phyloP scores from a whole-genome alignment of 305 asterid genomes.

The Petunia hybrid region DNA sequence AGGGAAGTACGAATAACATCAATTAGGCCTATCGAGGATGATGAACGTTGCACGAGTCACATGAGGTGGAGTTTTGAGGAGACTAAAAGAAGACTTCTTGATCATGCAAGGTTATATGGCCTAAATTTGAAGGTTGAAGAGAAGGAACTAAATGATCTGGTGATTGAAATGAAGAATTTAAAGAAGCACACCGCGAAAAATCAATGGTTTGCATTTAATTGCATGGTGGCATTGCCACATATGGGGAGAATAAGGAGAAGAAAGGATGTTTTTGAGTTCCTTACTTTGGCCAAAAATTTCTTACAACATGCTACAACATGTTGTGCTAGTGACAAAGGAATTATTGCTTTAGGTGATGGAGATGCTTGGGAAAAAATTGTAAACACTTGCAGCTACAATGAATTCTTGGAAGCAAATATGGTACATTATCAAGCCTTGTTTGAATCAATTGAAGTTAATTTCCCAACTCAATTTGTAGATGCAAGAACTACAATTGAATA shows the following conservation, averaged over 20 bases:
- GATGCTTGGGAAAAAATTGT: constrained; percentile 46
- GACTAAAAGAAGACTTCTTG: constrained; percentile 52
- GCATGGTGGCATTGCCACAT: constrained; percentile 76
- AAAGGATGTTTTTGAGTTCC: constrained; percentile 45
- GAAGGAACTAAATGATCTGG: constrained; percentile 43
- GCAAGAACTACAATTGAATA: constrained; percentile 72
- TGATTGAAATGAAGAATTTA: constrained; percentile 42
- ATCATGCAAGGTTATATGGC: constrained; percentile 56
- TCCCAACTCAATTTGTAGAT: constrained; percentile 64
- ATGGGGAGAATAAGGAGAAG: constrained; percentile 59
- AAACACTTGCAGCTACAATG: constrained; percentile 42
- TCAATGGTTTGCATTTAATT: constrained; percentile 70
- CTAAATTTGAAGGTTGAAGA: constrained; percentile 53
- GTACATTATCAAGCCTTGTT: constrained; percentile 59
- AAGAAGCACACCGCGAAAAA: constrained; percentile 38
- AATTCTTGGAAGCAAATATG: constrained; percentile 44
- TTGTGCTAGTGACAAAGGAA: constrained; percentile 38
- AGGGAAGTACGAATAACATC: constrained; percentile 20
- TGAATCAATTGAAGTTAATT: constrained; percentile 66
- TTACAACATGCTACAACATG: constrained; percentile 25
- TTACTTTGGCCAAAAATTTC: constrained; percentile 47
- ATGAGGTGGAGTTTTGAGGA: constrained; percentile 50
- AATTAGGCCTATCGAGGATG: background rate
- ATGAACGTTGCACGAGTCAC: too few species aligned
- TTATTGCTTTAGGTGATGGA: constrained; percentile 68